Conservation (phyloP, 1,139 yeast species). For the Suhomyces taliae region DNA sequence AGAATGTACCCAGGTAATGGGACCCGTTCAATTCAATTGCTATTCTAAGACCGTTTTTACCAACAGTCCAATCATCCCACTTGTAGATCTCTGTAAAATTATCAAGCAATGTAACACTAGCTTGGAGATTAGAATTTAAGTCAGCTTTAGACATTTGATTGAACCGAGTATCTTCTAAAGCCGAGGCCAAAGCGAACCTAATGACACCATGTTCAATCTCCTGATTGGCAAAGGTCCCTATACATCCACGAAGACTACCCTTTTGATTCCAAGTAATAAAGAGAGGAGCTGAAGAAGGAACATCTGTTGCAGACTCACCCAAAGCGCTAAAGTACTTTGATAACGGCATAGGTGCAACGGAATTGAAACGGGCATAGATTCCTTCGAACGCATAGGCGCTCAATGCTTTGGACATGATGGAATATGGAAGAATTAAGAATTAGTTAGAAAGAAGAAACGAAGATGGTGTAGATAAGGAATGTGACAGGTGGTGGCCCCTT, state of each 20-base stretch:
- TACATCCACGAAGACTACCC: slow-evolving; percentile 76
- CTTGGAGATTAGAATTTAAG: slow-evolving; percentile 39
- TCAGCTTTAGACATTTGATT: slow-evolving; percentile 61
- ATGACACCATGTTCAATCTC: slow-evolving; percentile 57
- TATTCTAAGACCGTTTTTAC: slow-evolving; percentile 77
- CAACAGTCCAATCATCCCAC: slow-evolving; percentile 75
- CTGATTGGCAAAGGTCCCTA: slow-evolving; percentile 71
- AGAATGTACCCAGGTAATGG: slow-evolving; percentile 68
- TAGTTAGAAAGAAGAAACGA: neutral
- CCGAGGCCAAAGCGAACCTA: slow-evolving; percentile 64
- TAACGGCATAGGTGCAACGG: slow-evolving; percentile 16
- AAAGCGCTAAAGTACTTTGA: slow-evolving; percentile 17
- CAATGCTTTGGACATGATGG: slow-evolving; percentile 32
- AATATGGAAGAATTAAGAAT: neutral
- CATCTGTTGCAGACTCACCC: slow-evolving; percentile 21
- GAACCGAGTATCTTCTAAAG: slow-evolving; percentile 77
- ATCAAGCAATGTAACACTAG: slow-evolving; percentile 63
- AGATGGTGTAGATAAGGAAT: too few species aligned
- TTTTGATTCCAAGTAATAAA: slow-evolving; percentile 84
- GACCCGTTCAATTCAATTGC: slow-evolving; percentile 38
- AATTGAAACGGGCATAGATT: slow-evolving; percentile 19
- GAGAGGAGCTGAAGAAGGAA: slow-evolving; percentile 56
- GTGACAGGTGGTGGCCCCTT: too few species aligned
- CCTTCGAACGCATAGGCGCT: slow-evolving; percentile 43
- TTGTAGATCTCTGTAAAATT: slow-evolving; percentile 54